Evolutionary conservation across 2,329 filamentous ascomycete genomes (phyloP).

Genomic region (Cytospora mali): DNA sequence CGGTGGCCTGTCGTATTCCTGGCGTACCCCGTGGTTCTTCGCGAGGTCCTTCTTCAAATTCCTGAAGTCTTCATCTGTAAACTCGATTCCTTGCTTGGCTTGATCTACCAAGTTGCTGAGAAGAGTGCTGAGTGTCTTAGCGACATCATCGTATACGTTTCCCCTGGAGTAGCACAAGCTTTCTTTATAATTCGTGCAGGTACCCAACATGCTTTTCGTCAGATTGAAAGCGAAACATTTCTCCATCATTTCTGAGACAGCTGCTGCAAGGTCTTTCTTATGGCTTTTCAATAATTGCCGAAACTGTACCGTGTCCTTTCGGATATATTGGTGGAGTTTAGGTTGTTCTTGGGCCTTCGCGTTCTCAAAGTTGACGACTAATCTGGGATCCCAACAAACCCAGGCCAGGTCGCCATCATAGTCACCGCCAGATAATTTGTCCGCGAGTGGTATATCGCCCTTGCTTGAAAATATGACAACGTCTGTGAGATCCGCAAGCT

Average conservation of each 20-base stretch:
- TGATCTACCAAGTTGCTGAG: conserved; percentile 60
- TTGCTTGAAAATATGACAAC: conserved; percentile 75
- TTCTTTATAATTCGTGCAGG: conserved; percentile 67
- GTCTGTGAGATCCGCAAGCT: conserved; percentile 71
- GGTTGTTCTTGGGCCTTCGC: conserved; percentile 50
- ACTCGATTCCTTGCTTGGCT: conserved; percentile 56
- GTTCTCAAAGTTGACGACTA: conserved; percentile 70
- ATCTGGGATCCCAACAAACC: conserved; percentile 71
- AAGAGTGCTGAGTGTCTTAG: conserved; percentile 53
- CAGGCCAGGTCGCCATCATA: conserved; percentile 81
- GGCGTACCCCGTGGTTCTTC: conserved; percentile 40
- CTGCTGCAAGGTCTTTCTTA: conserved; percentile 29
- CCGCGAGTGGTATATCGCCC: conserved; percentile 65
- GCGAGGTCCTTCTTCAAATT: conserved; percentile 38
- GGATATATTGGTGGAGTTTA: conserved; percentile 54
- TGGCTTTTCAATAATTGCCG: conserved; percentile 41
- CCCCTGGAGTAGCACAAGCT: conserved; percentile 61
- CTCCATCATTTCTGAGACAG: conserved; percentile 51
- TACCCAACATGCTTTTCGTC: conserved; percentile 60
- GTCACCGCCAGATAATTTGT: conserved; percentile 75
- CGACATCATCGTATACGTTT: conserved; percentile 48
- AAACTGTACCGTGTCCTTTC: conserved; percentile 51
- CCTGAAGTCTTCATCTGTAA: conserved; percentile 47
- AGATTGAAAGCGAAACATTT: conserved; percentile 61
- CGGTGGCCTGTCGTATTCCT: not conserved